Evolutionary conservation across 768 basidiomycete species (phyloP).

Genomic region (Macrocybe gigantea): DNA sequence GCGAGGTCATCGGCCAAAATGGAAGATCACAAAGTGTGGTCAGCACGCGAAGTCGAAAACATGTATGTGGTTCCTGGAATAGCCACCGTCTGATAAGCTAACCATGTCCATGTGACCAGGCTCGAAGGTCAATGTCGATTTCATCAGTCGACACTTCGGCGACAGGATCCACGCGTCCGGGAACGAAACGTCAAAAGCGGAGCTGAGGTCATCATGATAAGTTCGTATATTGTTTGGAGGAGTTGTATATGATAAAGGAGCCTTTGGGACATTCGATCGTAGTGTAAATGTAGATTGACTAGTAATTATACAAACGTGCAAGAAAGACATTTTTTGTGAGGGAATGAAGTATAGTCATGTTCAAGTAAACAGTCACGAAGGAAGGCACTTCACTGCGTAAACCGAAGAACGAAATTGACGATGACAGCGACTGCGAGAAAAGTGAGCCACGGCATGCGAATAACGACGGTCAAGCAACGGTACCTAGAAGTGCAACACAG

Average conservation of each 20-base stretch:
- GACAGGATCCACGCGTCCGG: constrained; percentile 42
- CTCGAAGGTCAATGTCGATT: constrained; percentile 63
- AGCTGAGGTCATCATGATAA: constrained; percentile 16
- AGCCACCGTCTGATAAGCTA: not conserved
- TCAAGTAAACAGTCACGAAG: not conserved
- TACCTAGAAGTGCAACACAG: constrained; percentile 77
- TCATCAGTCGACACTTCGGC: constrained; percentile 71
- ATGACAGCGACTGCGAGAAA: constrained; percentile 65
- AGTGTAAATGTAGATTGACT: no score
- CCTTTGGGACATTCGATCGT: not conserved
- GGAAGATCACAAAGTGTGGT: constrained; percentile 62
- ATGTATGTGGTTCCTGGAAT: constrained; percentile 27
- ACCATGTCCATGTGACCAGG: constrained; percentile 19
- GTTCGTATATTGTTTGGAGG: not conserved
- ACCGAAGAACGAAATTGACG: constrained; percentile 81
- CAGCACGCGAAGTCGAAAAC: constrained; percentile 58
- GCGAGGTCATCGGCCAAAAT: constrained; percentile 39
- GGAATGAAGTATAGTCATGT: no score
- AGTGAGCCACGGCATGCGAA: constrained; percentile 1
- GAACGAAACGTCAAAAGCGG: constrained; percentile 55
- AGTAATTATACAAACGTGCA: no score
- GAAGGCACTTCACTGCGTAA: constrained; percentile 36
- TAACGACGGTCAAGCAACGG: not conserved
- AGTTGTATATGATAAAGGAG: not conserved
- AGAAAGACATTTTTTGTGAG: no score